These are phyloP conservation scores for Chrysoporthe cubensis DNA, from an alignment of 2,329 filamentous ascomycete species.

Conservation along the genomic window DNA sequence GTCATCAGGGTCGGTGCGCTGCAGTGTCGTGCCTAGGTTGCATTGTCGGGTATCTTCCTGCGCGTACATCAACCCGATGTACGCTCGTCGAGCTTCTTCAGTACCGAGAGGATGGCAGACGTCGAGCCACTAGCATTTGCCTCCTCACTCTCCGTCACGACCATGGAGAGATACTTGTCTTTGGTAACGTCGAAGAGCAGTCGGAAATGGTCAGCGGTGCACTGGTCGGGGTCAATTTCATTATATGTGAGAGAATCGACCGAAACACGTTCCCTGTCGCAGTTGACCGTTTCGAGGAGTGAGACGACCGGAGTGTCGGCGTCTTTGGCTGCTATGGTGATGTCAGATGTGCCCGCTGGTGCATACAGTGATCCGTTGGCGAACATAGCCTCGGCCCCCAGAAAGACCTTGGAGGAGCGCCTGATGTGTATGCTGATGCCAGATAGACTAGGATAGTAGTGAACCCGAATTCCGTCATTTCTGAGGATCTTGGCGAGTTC, in stretches of 20 bases:
- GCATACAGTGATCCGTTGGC: constrained; percentile 92
- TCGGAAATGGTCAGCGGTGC: constrained; percentile 55
- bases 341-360: constrained; percentile 81
- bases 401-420: constrained; percentile 69
- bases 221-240: constrained; percentile 81
- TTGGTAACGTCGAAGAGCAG: constrained; percentile 93
- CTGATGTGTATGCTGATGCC: constrained; percentile 76
- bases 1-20: background rate
- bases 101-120: constrained; percentile 74
- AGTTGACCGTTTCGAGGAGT: constrained; percentile 94
- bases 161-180: constrained; percentile 82
- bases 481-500: constrained; percentile 70
- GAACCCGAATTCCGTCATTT: constrained; percentile 72
- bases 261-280: constrained; percentile 81
- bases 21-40: background rate
- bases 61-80: constrained; percentile 31
- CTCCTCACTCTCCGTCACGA: constrained; percentile 92
- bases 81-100: constrained; percentile 62
- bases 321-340: constrained; percentile 81
- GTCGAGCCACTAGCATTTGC: constrained; percentile 87
- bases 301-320: constrained; percentile 81
- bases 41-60: background rate
- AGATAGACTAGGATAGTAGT: constrained; percentile 78
- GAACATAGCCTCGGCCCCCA: constrained; percentile 94
- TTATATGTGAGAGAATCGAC: constrained; percentile 94